Evolutionary conservation across 2,329 filamentous ascomycete genomes (phyloP), one percentile per base, ranked within the genome.

Genomic region (Akanthomyces lecanii): DNA sequence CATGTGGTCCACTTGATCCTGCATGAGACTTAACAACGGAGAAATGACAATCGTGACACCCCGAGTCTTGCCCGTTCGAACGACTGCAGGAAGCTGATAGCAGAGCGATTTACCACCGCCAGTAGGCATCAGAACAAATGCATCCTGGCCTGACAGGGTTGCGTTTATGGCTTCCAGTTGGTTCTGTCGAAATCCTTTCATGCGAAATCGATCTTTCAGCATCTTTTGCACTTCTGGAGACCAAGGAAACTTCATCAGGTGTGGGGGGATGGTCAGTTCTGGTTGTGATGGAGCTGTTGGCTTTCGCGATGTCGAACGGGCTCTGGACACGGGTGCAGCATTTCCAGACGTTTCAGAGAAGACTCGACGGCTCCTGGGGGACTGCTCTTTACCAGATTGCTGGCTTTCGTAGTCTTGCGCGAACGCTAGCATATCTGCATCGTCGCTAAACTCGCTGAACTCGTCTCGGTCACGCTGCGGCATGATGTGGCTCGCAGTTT

Each of bases 101-200:
- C 95, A 98, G 1, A 99, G 81, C 1, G 94, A 98, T 73, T 99
- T 99, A 48, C 95, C 95, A 65, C 95, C 95, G 60, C 95, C 95
- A 0, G 95, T 99, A 2, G 96, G 95, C 95, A 99, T 99, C 45
- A 99, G 81, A 18, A 99, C 90, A 73, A 99, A 99, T 0, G 90
- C 89, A 75, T 99, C 94, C 66, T 94, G 88, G 3, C 94, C 95
- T 36, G 80, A 82, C 52, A 99, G 79, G 0, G 95, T 98, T 1
- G 93, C 89, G 74, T 99, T 98, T 74, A 99, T 97, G 16, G 95
- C 93, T 75, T 98, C 91, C 1, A 98, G 82, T 72, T 99, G 95
- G 71, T 97, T 95, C 61, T 89, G 86, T 36, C 96, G 87, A 71
- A 99, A 99, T 0, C 91, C 91, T 61, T 85, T 86, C 73, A 99